A percentile compares a stretch with the other conserved stretches of the same genome.
These are phyloP conservation scores for Alloteropsis semialata DNA, from an alignment of 176 grass and related monocot species.

Conservation along the genomic window DNA sequence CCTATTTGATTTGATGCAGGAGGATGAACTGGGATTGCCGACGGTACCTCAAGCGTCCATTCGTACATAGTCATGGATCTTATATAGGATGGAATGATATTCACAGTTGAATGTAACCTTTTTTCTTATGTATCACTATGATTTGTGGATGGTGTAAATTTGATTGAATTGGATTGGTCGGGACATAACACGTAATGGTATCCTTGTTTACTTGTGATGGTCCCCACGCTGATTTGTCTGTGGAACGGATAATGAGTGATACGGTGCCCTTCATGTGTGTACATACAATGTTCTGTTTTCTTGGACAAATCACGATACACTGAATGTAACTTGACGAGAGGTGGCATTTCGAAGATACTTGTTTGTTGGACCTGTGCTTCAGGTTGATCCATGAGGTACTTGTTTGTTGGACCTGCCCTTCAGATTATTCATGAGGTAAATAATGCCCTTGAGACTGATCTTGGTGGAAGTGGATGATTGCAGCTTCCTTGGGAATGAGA, in stretches of 20 bases:
- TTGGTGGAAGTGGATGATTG: no score
- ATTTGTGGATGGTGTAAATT: slow-evolving; percentile 8
- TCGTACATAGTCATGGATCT: slow-evolving; percentile 39
- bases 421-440: no score
- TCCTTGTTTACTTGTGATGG: no score
- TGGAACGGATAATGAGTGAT: neutral
- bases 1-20: slow-evolving; percentile 23
- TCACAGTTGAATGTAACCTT: neutral
- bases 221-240: no score
- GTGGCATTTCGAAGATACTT: neutral
- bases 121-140: neutral
- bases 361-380: neutral
- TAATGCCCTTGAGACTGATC: no score
- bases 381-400: neutral
- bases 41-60: slow-evolving; percentile 73
- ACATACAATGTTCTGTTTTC: no score
- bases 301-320: no score
- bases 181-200: neutral
- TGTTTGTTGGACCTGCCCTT: no score
- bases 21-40: slow-evolving; percentile 77
- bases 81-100: neutral
- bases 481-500: no score
- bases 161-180: slow-evolving; percentile 5
- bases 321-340: neutral
- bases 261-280: neutral